Base-by-base conservation (phyloP, 176 grass and related monocot genomes). In the Otatea glauca region DNA sequence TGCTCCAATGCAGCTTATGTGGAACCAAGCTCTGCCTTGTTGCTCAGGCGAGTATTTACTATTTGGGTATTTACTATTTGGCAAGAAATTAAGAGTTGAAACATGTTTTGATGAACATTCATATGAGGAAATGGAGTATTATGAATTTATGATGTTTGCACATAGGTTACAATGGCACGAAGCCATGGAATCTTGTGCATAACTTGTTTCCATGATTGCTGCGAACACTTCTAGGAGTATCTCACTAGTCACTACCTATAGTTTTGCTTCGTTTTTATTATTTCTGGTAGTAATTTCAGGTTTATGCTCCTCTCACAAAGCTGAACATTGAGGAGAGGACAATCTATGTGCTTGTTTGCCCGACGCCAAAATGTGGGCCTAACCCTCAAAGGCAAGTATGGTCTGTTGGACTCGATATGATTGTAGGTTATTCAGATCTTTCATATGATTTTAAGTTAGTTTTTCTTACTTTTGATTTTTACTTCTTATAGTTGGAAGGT, bases 301-400 rank as follows among this genome's bases (percentile, higher is more conserved):
- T 99, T 81, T 86, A 96, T 91, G 89, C 96, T 5, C 93, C 93
- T 78, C 38, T 80, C 3, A 74, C 20, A 15, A 90, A 89, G 61
- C 29, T 87, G 45, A 91, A 87, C 54, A 87, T 92, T 24, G 89
- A 90, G 68, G 91, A 94, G 53, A 89, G 96, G 71, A 77, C 82
- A 20, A 78, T 99, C 41, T 99, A 96, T 83, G 61, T 94, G 65
- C 47, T 98, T 82, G 86, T 83, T 88, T 99, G 96, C 75, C 75
- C 68, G 0, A 84, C 16, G 3, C 77, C 39, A 34, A 72, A 94
- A 72, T 99, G 96, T 78, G 84, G 89, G 20, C 16, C 68, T 78
- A 83, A 90, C 17, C 81, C 89, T 61, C 17, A 73, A 84, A 94
- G 93, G 96, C 86, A 80, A 79, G 59, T 27, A 83, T 42, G 9